These are phyloP conservation scores for Lagenidium sp. DNA, from an alignment of 352 stramenopile species.

Conservation along the genomic window DNA sequence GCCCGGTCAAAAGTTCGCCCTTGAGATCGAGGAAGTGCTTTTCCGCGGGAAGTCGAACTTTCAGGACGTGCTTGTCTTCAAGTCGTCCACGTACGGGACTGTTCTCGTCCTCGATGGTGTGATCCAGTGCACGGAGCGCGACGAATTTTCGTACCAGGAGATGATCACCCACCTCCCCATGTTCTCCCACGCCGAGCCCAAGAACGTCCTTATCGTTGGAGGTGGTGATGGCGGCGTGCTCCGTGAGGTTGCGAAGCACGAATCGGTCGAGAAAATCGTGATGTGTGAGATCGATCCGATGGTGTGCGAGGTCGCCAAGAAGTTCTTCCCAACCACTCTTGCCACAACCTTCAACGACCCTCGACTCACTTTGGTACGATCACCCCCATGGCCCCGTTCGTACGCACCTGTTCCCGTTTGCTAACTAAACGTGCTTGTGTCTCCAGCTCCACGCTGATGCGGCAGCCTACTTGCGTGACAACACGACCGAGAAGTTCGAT, in stretches of 20 bases:
- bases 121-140: slow-evolving; percentile 97
- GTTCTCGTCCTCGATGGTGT: slow-evolving; percentile 99
- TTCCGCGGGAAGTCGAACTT: slow-evolving; percentile 96
- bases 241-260: slow-evolving; percentile 93
- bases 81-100: slow-evolving; percentile 95
- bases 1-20: slow-evolving; percentile 88
- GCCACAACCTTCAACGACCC: slow-evolving; percentile 95
- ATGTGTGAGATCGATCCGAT: slow-evolving; percentile 99
- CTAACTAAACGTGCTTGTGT: no score
- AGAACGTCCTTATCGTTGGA: slow-evolving; percentile 96
- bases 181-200: slow-evolving; percentile 93
- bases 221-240: slow-evolving; percentile 97
- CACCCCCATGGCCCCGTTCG: no score
- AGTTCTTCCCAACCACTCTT: slow-evolving; percentile 87
- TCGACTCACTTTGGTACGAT: slow-evolving; percentile 83
- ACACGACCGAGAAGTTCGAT: slow-evolving; percentile 88
- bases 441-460: slow-evolving; percentile 82
- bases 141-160: slow-evolving; percentile 99
- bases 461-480: slow-evolving; percentile 79
- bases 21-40: slow-evolving; percentile 92
- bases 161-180: slow-evolving; percentile 99
- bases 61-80: slow-evolving; percentile 98
- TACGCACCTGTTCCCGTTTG: no score
- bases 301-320: slow-evolving; percentile 95
- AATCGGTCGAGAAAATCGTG: slow-evolving; percentile 92